Evolutionary conservation across 2,329 filamentous ascomycete genomes (phyloP).

Genomic region (Aspergillus nomiae): DNA sequence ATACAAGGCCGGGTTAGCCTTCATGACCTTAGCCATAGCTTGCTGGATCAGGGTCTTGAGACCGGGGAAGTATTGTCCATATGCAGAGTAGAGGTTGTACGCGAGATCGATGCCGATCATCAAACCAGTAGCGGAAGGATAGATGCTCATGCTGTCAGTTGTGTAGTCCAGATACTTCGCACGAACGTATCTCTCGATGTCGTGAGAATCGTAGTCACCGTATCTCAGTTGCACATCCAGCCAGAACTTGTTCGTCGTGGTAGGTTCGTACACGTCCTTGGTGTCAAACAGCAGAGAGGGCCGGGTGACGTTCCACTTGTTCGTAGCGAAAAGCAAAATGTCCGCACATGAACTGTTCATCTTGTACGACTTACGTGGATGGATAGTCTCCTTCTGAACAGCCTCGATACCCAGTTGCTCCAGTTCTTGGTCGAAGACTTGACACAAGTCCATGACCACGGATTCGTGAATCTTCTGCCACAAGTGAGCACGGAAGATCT

Average conservation of each 20-base stretch:
- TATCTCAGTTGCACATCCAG: slow-evolving; percentile 95
- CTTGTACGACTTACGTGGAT: slow-evolving; percentile 99
- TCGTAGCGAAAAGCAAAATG: slow-evolving; percentile 92
- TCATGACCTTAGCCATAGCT: slow-evolving; percentile 99
- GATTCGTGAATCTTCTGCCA: slow-evolving; percentile 99
- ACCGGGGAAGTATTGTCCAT: slow-evolving; percentile 98
- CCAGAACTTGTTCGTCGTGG: slow-evolving; percentile 99
- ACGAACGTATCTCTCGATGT: slow-evolving; percentile 95
- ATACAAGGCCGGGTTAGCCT: slow-evolving; percentile 95
- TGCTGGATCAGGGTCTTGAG: slow-evolving; percentile 94
- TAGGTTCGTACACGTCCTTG: slow-evolving; percentile 91
- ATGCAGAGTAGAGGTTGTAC: slow-evolving; percentile 97
- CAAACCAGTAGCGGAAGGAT: slow-evolving; percentile 91
- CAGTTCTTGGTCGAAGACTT: slow-evolving; percentile 96
- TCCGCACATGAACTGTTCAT: slow-evolving; percentile 99
- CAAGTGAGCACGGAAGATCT: slow-evolving; percentile 98
- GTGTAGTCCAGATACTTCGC: slow-evolving; percentile 99
- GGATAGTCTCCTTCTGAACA: slow-evolving; percentile 98
- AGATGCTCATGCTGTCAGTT: slow-evolving; percentile 97
- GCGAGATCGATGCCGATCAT: slow-evolving; percentile 98
- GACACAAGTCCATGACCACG: slow-evolving; percentile 97
- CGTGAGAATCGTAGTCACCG: slow-evolving; percentile 97
- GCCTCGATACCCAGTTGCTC: slow-evolving; percentile 96
- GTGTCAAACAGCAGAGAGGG: slow-evolving; percentile 94
- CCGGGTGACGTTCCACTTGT: slow-evolving; percentile 97